These are phyloP conservation scores for Ogataea nitratoaversa DNA, from an alignment of 805 yeast genomes.

Conservation along the genomic window DNA sequence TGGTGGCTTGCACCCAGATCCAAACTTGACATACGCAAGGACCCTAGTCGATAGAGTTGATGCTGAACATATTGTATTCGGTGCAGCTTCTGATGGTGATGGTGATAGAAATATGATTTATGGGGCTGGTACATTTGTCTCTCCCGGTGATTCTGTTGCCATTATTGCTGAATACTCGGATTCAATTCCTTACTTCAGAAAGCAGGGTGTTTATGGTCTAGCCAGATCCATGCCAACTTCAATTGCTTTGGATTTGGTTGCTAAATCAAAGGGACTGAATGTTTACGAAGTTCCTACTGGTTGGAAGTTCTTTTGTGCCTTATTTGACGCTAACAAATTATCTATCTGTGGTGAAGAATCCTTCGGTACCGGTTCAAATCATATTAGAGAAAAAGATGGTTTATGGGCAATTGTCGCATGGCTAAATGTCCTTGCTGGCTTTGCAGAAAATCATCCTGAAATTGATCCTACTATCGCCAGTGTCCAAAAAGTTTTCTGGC, in stretches of 20 bases:
- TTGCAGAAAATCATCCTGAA: slow-evolving; percentile 51
- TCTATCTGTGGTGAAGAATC: slow-evolving; percentile 98
- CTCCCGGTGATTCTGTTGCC: slow-evolving; percentile 98
- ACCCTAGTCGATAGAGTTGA: slow-evolving; percentile 88
- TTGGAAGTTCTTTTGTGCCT: slow-evolving; percentile 96
- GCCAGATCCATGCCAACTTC: slow-evolving; percentile 98
- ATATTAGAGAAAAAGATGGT: slow-evolving; percentile 96
- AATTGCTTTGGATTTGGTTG: slow-evolving; percentile 90
- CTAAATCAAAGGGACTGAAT: slow-evolving; percentile 65
- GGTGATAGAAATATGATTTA: slow-evolving; percentile 99
- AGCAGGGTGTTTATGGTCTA: slow-evolving; percentile 82
- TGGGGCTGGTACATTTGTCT: slow-evolving; percentile 90
- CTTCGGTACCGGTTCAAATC: slow-evolving; percentile 97
- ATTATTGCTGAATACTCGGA: slow-evolving; percentile 92
- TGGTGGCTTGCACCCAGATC: slow-evolving; percentile 98
- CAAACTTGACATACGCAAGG: slow-evolving; percentile 90
- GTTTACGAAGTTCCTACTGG: slow-evolving; percentile 97
- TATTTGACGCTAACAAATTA: slow-evolving; percentile 88
- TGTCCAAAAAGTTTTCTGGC: slow-evolving; percentile 86
- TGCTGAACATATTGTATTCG: slow-evolving; percentile 74
- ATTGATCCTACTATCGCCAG: slow-evolving; percentile 56
- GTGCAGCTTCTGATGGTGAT: slow-evolving; percentile 99
- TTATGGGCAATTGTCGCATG: slow-evolving; percentile 97
- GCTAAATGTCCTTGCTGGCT: slow-evolving; percentile 91
- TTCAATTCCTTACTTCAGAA: slow-evolving; percentile 84